Base-by-base conservation (phyloP, 495 filamentous ascomycete genomes). In the Annulohypoxylon bovei region DNA sequence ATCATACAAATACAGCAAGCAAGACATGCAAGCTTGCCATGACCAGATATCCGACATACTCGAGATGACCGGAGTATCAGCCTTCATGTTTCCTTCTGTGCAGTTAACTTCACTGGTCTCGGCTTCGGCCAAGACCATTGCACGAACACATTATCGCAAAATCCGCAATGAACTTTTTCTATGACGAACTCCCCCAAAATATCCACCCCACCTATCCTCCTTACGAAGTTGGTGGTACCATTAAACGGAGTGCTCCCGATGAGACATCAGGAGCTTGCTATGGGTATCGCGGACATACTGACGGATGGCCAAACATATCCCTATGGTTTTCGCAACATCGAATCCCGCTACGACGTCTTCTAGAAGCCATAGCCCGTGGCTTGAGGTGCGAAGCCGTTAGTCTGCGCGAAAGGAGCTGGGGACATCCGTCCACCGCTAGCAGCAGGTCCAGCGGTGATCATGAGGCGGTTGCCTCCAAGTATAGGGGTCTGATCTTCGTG, bases 401-500 rank as follows among this genome's bases (percentile, higher is more conserved):
- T 85, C 68, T 93, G 91, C 37, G 81, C 83, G 70, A 88, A 93
- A 6, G 88, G 85, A 73, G 89, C 86, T 8, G 90, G 85, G 52
- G 88, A 87, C 14, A 85, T 70, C 40, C 77, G 76, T 46, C 81
- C 83, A 18, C 68, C 70, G 20, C 80, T 82, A 47, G 59, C 46
- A 47, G 83, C 85, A 44, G 93, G 91, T 5, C 96, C 95, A 75
- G 96, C 93, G n/a, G 96, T 99, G 73, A 99, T 89, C 94, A 98
- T 97, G 53, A 99, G 85, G n/a, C 95, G 88, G 62, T 89, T 91
- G 54, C 91, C 92, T 58, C 94, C 92, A 35, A 99, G 88, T 72
- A 99, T 99, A 6, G 96, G 96, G 2, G 93, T 92, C 79, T 90
- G 93, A 76, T 97, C 94, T 77, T 98, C 95, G 40, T 92, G 91